These are phyloP conservation scores for Isabelozyma rhagii DNA, from an alignment of 805 yeast genomes.

Conservation along the genomic window DNA sequence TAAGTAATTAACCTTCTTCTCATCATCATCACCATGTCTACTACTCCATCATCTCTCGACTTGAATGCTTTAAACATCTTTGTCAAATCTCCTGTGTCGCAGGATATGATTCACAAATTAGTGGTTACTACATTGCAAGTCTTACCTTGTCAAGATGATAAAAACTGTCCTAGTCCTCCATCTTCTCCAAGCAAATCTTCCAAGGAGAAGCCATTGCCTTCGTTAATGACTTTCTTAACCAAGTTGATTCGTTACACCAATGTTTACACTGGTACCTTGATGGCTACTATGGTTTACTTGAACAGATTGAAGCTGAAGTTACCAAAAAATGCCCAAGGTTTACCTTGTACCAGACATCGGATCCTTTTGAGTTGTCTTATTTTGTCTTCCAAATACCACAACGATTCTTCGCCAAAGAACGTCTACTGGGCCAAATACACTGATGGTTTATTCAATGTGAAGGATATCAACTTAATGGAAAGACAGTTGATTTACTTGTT, in stretches of 20 bases:
- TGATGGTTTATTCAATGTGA: conserved; percentile 63
- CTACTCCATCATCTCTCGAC: conserved; percentile 19
- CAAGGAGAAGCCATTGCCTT: conserved; percentile 50
- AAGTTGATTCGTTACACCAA: conserved; percentile 70
- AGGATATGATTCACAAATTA: conserved; percentile 69
- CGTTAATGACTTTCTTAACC: conserved; percentile 71
- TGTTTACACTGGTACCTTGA: conserved; percentile 76
- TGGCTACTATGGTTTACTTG: conserved; percentile 70
- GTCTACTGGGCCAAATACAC: conserved; percentile 78
- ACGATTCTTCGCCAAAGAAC: conserved; percentile 76
- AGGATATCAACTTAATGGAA: conserved; percentile 79
- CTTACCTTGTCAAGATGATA: conserved; percentile 53
- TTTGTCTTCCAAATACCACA: conserved; percentile 69
- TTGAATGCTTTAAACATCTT: conserved; percentile 56
- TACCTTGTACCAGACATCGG: conserved; percentile 78
- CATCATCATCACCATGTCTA: neutral
- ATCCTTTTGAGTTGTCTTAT: conserved; percentile 73
- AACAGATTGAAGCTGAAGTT: conserved; percentile 57
- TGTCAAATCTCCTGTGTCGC: conserved; percentile 64
- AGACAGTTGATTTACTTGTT: conserved; percentile 66
- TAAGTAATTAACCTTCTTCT: neutral
- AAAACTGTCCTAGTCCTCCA: conserved; percentile 25
- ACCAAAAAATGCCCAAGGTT: conserved; percentile 71
- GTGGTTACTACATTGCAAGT: conserved; percentile 67
- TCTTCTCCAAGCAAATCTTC: conserved; percentile 14